phyloP scores from a whole-genome alignment of 2,329 filamentous ascomycete genomes.

The Plenodomus lindquistii region DNA sequence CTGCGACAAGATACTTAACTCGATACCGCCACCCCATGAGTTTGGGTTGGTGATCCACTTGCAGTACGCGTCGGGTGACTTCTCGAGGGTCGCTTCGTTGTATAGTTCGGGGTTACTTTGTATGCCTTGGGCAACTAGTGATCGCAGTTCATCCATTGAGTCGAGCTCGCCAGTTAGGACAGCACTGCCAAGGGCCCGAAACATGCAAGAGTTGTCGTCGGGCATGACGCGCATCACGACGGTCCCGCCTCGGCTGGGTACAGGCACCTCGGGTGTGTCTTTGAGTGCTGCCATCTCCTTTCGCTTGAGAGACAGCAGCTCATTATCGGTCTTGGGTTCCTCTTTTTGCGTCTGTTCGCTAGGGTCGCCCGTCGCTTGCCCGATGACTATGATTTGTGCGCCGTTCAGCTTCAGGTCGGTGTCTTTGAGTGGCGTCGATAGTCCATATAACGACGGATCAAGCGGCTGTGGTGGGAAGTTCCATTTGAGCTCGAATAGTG shows the following conservation, averaged over 20 bases:
- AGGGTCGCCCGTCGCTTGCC: constrained; percentile 46
- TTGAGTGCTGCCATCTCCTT: constrained; percentile 52
- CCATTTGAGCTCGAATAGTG: constrained; percentile 76
- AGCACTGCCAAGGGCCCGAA: constrained; percentile 82
- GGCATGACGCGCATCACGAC: constrained; percentile 89
- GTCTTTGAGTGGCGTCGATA: constrained; percentile 55
- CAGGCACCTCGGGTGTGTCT: constrained; percentile 65
- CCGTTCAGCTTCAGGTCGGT: constrained; percentile 67
- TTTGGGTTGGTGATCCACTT: constrained; percentile 77
- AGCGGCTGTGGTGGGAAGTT: constrained; percentile 80
- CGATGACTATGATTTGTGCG: constrained; percentile 68
- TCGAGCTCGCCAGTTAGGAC: constrained; percentile 68
- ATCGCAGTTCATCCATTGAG: constrained; percentile 72
- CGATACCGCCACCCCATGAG: constrained; percentile 90
- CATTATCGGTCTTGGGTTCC: constrained; percentile 1
- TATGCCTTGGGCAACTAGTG: constrained; percentile 78
- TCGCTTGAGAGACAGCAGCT: constrained; percentile 46
- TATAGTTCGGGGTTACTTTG: constrained; percentile 73
- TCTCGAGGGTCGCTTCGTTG: constrained; percentile 75
- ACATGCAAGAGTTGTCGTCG: constrained; percentile 94
- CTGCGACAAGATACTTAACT: constrained; percentile 81
- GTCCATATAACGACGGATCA: constrained; percentile 59
- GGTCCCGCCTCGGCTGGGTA: constrained; percentile 60
- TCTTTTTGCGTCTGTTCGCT: constrained; percentile 22
- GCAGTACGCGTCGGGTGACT: constrained; percentile 73